Evolutionary conservation across 139 green algal genomes (phyloP), one percentile per base, ranked within the genome.

Genomic region (Pseudopediastrum boryanum): DNA sequence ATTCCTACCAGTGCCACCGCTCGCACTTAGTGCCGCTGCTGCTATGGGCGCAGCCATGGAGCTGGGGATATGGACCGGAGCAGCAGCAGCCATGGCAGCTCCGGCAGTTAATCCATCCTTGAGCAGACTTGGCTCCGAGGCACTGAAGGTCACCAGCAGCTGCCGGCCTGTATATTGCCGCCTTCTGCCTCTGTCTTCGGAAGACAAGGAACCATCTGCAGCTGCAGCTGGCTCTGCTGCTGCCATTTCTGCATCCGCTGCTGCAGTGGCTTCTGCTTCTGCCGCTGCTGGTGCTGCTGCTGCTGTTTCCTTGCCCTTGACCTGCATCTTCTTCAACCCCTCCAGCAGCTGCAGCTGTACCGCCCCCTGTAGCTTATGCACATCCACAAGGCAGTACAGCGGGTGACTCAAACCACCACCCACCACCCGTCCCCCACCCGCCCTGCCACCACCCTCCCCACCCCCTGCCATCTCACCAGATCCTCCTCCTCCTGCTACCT

Each of bases 171-270:
- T 36, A 46, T 1, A 16, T 29, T 3, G 2, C 4, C 2, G 19
- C 23, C 2, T 10, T 29, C 58, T 3, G 8, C 8, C 29, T 46
- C 35, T 36, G 29, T 42, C 7, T 36, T 36, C 25, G 27, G 61
- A 2, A 25, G 21, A 42, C 27, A 59, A n/a, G n/a, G n/a, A n/a
- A n/a, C n/a, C n/a, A n/a, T n/a, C n/a, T n/a, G 10, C 25, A 38
- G 42, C 25, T 62, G 66, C 66, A 61, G 66, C 41, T 75, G 41
- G n/a, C n/a, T n/a, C n/a, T n/a, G n/a, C n/a, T n/a, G n/a, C n/a
- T n/a, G n/a, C n/a, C n/a, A n/a, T n/a, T n/a, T n/a, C n/a, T n/a
- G n/a, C n/a, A n/a, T n/a, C n/a, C n/a, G n/a, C n/a, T n/a, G n/a
- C n/a, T n/a, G n/a, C n/a, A n/a, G n/a, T n/a, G n/a, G n/a, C n/a